Conservation (phyloP, 306 rosid genomes). For the Cicer pinnatifidum region DNA sequence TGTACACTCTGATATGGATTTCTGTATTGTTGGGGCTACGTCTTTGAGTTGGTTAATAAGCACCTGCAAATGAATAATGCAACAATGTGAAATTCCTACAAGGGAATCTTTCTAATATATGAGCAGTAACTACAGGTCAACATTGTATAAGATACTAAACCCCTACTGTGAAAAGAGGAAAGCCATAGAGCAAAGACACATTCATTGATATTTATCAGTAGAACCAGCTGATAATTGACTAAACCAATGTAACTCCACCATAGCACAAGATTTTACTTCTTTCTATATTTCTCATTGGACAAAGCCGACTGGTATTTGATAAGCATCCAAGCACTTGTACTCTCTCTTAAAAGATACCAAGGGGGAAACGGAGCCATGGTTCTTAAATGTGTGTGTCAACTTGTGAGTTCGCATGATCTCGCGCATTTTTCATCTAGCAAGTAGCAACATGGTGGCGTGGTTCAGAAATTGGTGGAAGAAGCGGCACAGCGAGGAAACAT, state of each 20-base stretch:
- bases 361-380: neutral
- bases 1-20: conserved; percentile 93
- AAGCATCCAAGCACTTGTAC: neutral
- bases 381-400: neutral
- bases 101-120: conserved; percentile 6
- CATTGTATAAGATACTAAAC: conserved; percentile 37
- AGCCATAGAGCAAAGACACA: conserved; percentile 1
- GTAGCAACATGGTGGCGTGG: too few relatives aligned
- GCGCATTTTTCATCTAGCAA: too few relatives aligned
- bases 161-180: neutral
- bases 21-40: conserved; percentile 93
- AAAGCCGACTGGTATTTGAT: conserved; percentile 9
- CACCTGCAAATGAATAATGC: conserved; percentile 59
- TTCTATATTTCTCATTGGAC: conserved; percentile 20
- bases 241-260: conserved; percentile 32
- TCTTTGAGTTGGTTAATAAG: conserved; percentile 97
- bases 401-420: too few relatives aligned
- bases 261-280: conserved; percentile 17
- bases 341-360: neutral
- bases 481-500: too few relatives aligned
- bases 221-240: conserved; percentile 22
- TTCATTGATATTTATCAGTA: conserved; percentile 10
- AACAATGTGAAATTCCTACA: conserved; percentile 40
- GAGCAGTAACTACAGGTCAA: conserved; percentile 31
- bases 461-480: too few relatives aligned